Conservation (phyloP, 116 monocot genomes). For the Cymodocea nodosa region DNA sequence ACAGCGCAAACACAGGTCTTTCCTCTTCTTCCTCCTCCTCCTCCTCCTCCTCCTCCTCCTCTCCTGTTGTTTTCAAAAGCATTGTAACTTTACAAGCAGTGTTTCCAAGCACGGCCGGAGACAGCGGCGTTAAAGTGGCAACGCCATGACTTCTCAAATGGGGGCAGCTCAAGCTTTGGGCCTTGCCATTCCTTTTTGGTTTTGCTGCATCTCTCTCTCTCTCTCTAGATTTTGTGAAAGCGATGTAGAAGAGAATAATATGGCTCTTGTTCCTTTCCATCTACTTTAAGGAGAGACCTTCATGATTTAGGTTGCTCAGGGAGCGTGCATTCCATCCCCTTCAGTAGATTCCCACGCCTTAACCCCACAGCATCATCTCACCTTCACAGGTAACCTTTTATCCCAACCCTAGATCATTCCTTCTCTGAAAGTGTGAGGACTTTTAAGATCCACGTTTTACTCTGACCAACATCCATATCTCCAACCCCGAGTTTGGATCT, state of each 20-base stretch:
- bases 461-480: too few relatives aligned
- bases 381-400: too few relatives aligned
- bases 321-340: neutral
- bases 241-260: neutral
- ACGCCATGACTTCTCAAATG: constrained; percentile 22
- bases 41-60: too few relatives aligned
- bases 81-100: neutral
- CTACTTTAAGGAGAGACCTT: neutral
- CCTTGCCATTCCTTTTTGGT: neutral
- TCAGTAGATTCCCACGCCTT: neutral
- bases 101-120: constrained; percentile 17
- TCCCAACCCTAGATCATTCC: too few relatives aligned
- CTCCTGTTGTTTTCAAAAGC: too few relatives aligned
- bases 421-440: too few relatives aligned
- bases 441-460: too few relatives aligned
- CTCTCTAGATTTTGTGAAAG: neutral
- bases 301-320: neutral
- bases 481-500: too few relatives aligned
- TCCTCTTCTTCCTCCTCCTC: too few relatives aligned
- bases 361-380: too few relatives aligned
- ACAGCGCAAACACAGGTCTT: too few relatives aligned
- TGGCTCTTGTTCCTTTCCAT: too few relatives aligned
- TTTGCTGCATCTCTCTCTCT: constrained; percentile 8
- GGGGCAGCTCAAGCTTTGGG: constrained; percentile 22
- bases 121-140: constrained; percentile 42